Evolutionary conservation across 2,329 filamentous ascomycete species (phyloP).

Genomic region (Paracoccidioides lutzii): DNA sequence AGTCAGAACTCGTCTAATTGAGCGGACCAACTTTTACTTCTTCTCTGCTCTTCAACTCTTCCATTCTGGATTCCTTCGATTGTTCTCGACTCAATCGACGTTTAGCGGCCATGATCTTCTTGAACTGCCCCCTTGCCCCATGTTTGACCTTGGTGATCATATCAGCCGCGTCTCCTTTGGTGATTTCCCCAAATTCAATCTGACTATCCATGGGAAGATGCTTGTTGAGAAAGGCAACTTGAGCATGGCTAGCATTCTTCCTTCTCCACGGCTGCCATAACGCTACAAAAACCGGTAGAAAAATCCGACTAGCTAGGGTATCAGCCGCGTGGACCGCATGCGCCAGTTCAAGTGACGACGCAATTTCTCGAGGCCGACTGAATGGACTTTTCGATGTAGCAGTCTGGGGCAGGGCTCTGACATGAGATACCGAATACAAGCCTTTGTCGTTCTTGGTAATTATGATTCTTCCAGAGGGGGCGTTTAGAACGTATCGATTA

Average conservation of each 20-base stretch:
- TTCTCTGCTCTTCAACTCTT: slow-evolving; percentile 23
- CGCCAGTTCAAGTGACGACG: slow-evolving; percentile 51
- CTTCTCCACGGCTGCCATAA: slow-evolving; percentile 58
- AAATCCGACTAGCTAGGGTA: slow-evolving; percentile 57
- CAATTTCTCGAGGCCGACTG: slow-evolving; percentile 55
- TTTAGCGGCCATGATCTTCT: slow-evolving; percentile 41
- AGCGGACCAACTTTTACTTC: slow-evolving; percentile 37
- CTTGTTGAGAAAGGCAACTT: slow-evolving; percentile 33
- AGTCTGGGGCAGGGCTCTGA: slow-evolving; percentile 18
- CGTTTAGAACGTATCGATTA: slow-evolving; percentile 57
- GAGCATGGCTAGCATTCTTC: slow-evolving; percentile 44
- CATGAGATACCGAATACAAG: slow-evolving; percentile 22
- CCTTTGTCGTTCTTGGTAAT: slow-evolving; percentile 28
- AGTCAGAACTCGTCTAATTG: slow-evolving; percentile 1
- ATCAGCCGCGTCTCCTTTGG: slow-evolving; percentile 69
- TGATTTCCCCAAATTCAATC: slow-evolving; percentile 47
- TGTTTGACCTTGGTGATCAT: slow-evolving; percentile 88
- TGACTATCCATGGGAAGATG: slow-evolving; percentile 43
- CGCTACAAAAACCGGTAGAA: slow-evolving; percentile 54
- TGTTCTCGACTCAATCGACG: slow-evolving; percentile 33
- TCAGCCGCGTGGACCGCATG: slow-evolving; percentile 77
- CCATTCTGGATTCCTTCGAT: slow-evolving; percentile 19
- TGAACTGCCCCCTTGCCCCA: slow-evolving; percentile 56
- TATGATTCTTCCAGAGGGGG: slow-evolving; percentile 48
- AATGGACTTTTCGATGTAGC: slow-evolving; percentile 40